A percentile compares a stretch with the other conserved stretches of the same genome.
Evolutionary conservation across 164 flowering plant genomes (phyloP).

Genomic region (Aristolochia contorta): DNA sequence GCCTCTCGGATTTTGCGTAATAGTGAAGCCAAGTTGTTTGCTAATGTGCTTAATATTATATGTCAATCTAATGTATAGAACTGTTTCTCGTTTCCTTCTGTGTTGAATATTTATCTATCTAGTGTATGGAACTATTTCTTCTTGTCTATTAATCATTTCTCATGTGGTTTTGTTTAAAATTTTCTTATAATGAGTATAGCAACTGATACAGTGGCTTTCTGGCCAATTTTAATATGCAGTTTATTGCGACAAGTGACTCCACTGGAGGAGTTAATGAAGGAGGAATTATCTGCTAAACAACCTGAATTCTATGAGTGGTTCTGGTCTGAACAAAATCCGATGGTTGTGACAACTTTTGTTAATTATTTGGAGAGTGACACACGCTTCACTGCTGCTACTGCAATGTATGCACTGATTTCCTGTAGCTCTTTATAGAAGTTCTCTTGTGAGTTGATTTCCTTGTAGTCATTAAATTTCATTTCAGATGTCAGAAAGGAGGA

Average conservation of each 20-base stretch:
- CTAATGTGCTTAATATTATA: no score
- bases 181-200: no score
- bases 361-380: slow-evolving; percentile 67
- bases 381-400: slow-evolving; percentile 59
- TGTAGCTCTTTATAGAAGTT: slow-evolving; percentile 10
- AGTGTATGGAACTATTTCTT: no score
- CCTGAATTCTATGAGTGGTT: slow-evolving; percentile 84
- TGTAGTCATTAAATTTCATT: slow-evolving; percentile 9
- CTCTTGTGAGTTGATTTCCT: neutral
- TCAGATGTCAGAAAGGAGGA: slow-evolving; percentile 40
- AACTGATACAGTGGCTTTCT: neutral
- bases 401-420: slow-evolving; percentile 42
- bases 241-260: slow-evolving; percentile 67
- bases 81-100: no score
- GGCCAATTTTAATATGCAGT: slow-evolving; percentile 34
- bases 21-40: no score
- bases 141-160: no score
- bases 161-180: no score
- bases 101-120: no score
- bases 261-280: slow-evolving; percentile 70
- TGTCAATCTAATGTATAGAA: no score
- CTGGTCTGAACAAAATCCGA: slow-evolving; percentile 83
- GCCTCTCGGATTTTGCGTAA: no score
- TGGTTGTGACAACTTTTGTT: slow-evolving; percentile 61
- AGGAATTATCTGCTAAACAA: slow-evolving; percentile 58